phyloP scores from a whole-genome alignment of 2,329 filamentous ascomycete genomes.

The Fusarium compactum region DNA sequence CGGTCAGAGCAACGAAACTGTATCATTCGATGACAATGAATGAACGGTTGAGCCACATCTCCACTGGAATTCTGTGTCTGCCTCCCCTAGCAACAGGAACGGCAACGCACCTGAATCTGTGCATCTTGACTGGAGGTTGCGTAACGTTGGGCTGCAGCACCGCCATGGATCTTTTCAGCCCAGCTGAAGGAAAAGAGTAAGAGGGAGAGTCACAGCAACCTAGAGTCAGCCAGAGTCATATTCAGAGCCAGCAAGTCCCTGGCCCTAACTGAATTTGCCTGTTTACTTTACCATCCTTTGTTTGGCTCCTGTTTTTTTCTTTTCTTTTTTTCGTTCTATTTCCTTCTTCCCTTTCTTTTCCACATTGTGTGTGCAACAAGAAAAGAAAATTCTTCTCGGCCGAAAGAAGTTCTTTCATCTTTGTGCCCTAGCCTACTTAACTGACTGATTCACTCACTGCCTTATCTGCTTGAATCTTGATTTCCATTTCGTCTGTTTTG shows the following conservation, averaged over 20 bases:
- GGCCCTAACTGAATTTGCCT: slow-evolving; percentile 10
- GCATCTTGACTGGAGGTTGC: slow-evolving; percentile 34
- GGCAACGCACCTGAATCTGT: slow-evolving; percentile 17
- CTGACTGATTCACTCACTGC: slow-evolving; percentile 1
- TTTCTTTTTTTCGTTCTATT: slow-evolving; percentile 1
- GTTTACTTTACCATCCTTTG: slow-evolving; percentile 13
- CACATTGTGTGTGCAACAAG: slow-evolving; percentile 10
- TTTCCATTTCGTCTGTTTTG: neutral
- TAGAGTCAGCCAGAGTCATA: neutral
- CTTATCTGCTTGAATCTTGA: neutral
- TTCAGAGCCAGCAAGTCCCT: slow-evolving; percentile 1
- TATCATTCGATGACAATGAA: slow-evolving; percentile 5
- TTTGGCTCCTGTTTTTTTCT: slow-evolving; percentile 3
- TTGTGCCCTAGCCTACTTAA: slow-evolving; percentile 13
- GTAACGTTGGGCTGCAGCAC: slow-evolving; percentile 43
- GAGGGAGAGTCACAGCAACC: neutral
- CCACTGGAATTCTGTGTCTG: slow-evolving; percentile 33
- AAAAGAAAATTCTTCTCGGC: neutral
- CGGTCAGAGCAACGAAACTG: slow-evolving; percentile 24
- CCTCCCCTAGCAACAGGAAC: slow-evolving; percentile 35
- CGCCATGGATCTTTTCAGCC: slow-evolving; percentile 31
- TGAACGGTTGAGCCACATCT: slow-evolving; percentile 2
- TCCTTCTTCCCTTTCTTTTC: neutral
- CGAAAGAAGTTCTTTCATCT: slow-evolving; percentile 13
- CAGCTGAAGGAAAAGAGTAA: slow-evolving; percentile 27